phyloP scores from a whole-genome alignment of 1,139 yeast species.

The Debaryomyces fabryi region DNA sequence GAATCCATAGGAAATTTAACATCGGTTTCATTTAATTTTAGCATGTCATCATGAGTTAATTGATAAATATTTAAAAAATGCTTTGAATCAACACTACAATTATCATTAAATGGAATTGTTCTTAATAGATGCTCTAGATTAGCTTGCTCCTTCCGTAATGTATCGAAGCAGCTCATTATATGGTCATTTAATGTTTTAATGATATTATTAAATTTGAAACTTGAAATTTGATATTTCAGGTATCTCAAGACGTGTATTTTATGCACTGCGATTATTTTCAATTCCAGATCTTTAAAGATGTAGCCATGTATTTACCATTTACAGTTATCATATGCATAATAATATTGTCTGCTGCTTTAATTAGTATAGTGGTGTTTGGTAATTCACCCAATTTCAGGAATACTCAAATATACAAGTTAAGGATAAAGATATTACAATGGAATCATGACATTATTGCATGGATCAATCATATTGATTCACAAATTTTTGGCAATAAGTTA shows the following conservation, averaged over 20 bases:
- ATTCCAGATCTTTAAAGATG: background rate
- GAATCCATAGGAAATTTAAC: constrained; percentile 40
- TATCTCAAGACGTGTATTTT: constrained; percentile 1
- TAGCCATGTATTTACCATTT: constrained; percentile 4
- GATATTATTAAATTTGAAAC: background rate
- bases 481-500: constrained; percentile 21
- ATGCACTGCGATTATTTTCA: background rate
- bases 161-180: constrained; percentile 11
- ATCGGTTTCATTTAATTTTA: constrained; percentile 23
- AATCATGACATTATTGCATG: constrained; percentile 15
- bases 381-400: constrained; percentile 52
- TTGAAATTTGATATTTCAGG: background rate
- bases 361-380: constrained; percentile 47
- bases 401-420: constrained; percentile 31
- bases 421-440: constrained; percentile 14
- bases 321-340: constrained; percentile 4
- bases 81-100: constrained; percentile 14
- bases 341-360: constrained; percentile 8
- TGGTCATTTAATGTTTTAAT: background rate
- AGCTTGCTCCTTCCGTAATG: constrained; percentile 30
- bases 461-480: constrained; percentile 19
- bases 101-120: constrained; percentile 39
- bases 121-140: constrained; percentile 32
- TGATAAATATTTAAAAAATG: constrained; percentile 38
- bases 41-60: constrained; percentile 31